These are phyloP conservation scores for Capsicum rhomboideum DNA, from an alignment of 257 asterid species.

Conservation along the genomic window DNA sequence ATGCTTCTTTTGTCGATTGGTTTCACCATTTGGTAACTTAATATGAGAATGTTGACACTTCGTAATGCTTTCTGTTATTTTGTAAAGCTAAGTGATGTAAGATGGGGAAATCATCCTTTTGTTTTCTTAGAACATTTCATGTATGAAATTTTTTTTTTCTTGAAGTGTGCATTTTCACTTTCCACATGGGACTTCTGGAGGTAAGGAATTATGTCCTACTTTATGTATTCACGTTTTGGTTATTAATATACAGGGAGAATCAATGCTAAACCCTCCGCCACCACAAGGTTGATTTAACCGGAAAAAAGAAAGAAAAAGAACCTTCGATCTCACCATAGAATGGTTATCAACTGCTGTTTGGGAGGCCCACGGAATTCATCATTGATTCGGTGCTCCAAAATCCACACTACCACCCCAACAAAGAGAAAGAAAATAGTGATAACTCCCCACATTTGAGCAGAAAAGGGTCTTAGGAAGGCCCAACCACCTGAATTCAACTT, in stretches of 20 bases:
- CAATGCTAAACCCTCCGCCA: not conserved
- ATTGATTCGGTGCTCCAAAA: constrained; percentile 58
- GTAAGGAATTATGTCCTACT: not conserved
- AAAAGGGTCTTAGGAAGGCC: constrained; percentile 60
- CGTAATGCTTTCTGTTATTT: not conserved
- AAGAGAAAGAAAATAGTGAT: constrained; percentile 40
- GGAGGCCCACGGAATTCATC: constrained; percentile 81
- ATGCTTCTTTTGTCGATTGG: not conserved
- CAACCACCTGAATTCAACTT: constrained; percentile 47
- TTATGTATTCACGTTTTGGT: not conserved
- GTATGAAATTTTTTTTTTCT: not conserved
- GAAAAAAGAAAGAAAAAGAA: not conserved
- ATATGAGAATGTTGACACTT: not conserved
- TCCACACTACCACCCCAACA: constrained; percentile 56
- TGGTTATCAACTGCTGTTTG: constrained; percentile 41
- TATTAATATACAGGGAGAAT: not conserved
- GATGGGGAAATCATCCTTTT: not conserved
- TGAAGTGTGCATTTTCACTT: not conserved
- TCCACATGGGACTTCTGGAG: not conserved
- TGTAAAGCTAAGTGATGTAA: not conserved
- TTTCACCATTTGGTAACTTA: not conserved
- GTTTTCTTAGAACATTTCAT: not conserved
- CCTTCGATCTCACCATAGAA: constrained; percentile 41
- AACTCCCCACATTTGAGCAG: constrained; percentile 47
- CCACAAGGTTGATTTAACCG: not conserved